Percentiles rank a stretch among this genome's conserved stretches.
These are phyloP conservation scores for Fusarium luffae DNA, from an alignment of 2,329 filamentous ascomycete species.

Conservation along the genomic window DNA sequence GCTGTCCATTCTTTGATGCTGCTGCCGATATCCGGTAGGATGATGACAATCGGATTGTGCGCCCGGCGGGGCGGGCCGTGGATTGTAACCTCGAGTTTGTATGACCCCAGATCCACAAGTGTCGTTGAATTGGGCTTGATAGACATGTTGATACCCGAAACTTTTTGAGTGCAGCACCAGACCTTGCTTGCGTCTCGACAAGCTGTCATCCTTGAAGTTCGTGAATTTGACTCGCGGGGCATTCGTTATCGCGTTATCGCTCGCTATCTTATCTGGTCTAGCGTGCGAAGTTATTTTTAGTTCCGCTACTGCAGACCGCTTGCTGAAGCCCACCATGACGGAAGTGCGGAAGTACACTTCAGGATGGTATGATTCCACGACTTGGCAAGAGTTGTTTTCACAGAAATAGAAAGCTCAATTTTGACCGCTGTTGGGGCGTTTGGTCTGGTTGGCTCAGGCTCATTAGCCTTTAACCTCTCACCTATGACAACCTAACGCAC, in stretches of 20 bases:
- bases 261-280: neutral
- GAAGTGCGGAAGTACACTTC: neutral
- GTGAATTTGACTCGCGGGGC: neutral
- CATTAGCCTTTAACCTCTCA: neutral
- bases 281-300: neutral
- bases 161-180: neutral
- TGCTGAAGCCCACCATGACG: neutral
- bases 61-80: conserved; percentile 27
- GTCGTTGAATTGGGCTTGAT: neutral
- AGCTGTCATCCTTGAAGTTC: neutral
- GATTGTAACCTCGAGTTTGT: conserved; percentile 5
- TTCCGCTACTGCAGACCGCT: neutral
- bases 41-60: conserved; percentile 25
- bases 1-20: conserved; percentile 30
- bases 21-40: conserved; percentile 21
- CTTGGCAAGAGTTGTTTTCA: neutral
- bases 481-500: neutral
- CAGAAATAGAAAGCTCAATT: neutral
- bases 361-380: neutral
- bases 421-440: neutral
- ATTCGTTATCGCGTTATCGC: neutral
- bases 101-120: neutral
- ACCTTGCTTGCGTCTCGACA: neutral
- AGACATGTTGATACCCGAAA: neutral
- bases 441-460: neutral